Evolutionary conservation across 2,329 filamentous ascomycete genomes (phyloP), one percentile per base, ranked within the genome.

Genomic region (Stemphylium vesicarium): DNA sequence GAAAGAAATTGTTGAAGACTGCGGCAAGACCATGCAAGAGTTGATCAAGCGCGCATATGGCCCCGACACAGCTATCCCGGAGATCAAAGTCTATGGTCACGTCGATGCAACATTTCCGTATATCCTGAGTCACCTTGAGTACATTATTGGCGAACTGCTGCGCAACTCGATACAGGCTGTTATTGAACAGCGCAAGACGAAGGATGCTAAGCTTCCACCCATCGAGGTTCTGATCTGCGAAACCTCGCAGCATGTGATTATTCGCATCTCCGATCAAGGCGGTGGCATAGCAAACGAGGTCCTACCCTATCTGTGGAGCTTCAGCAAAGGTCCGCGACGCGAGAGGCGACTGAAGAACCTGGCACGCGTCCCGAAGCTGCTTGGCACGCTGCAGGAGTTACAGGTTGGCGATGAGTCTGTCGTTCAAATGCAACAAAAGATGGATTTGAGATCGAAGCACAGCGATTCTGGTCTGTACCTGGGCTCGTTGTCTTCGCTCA

Each of bases 161-260:
- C 88, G 95, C 33, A 99, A 99, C 77, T 96, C 92, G 0, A 91
- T 99, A 13, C 93, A 98, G 76, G 93, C 93, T 16, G 88, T 95
- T 33, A 88, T 96, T 56, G 94, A 97, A 70, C 85, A 86, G 62
- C 86, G 88, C 46, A 80, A 80, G 50, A 73, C 76, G 32, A 69
- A 78, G 18, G 59, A 68, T 13, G 57, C 65, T n/a, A 74, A 76
- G 13, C 89, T 91, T 1, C 91, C 91, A 0, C 92, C 94, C 1
- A 95, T 99, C 63, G 91, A 97, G 69, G 91, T 99, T 18, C 88
- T 96, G 51, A 90, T 99, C 61, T 98, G 94, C 77, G 94, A 98
- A 78, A 91, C 93, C 3, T 86, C 89, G 31, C 92, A 98, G 73
- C 92, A 98, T 78, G 92, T 98, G 68, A 97, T 97, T 61, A 93